Conservation (phyloP, 768 basidiomycete species). For the Strobilomyces dryophilus region DNA sequence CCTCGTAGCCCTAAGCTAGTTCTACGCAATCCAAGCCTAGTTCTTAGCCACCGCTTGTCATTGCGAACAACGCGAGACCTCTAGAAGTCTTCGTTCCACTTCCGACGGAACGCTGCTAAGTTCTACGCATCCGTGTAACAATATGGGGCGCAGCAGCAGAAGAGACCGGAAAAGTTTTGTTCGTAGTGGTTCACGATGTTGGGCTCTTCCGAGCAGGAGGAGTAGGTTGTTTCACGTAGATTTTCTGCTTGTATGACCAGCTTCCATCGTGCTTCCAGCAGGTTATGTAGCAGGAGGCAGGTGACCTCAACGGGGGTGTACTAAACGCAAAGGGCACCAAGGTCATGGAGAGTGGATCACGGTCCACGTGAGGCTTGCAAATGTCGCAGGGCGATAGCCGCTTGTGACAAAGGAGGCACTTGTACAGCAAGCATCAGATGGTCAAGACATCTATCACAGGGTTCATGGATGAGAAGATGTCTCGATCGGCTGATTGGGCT, state of each 20-base stretch:
- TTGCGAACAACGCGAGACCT: too few relatives aligned
- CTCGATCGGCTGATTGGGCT: slow-evolving; percentile 10
- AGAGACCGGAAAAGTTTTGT: too few relatives aligned
- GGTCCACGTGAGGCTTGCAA: slow-evolving; percentile 58
- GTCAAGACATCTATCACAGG: slow-evolving; percentile 47
- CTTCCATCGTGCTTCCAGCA: slow-evolving; percentile 45
- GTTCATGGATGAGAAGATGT: slow-evolving; percentile 2
- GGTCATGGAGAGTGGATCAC: slow-evolving; percentile 25
- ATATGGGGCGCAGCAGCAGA: too few relatives aligned
- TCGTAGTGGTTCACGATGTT: too few relatives aligned
- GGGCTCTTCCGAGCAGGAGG: too few relatives aligned
- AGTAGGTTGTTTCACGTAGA: slow-evolving; percentile 24
- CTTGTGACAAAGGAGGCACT: slow-evolving; percentile 63
- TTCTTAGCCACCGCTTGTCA: too few relatives aligned
- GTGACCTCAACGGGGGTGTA: slow-evolving; percentile 49
- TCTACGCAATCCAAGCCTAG: too few relatives aligned
- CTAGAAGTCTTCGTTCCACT: too few relatives aligned
- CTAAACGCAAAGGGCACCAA: slow-evolving; percentile 28
- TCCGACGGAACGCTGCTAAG: too few relatives aligned
- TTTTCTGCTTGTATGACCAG: slow-evolving; percentile 34
- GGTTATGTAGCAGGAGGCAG: slow-evolving; percentile 46
- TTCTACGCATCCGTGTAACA: too few relatives aligned
- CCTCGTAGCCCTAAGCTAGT: too few relatives aligned
- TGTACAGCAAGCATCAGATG: slow-evolving; percentile 41
- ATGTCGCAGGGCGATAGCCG: slow-evolving; percentile 44